Percentiles rank a stretch among this genome's conserved stretches.
These are phyloP conservation scores for Goffeauzyma gilvescens DNA, from an alignment of 768 basidiomycete species.

Conservation along the genomic window DNA sequence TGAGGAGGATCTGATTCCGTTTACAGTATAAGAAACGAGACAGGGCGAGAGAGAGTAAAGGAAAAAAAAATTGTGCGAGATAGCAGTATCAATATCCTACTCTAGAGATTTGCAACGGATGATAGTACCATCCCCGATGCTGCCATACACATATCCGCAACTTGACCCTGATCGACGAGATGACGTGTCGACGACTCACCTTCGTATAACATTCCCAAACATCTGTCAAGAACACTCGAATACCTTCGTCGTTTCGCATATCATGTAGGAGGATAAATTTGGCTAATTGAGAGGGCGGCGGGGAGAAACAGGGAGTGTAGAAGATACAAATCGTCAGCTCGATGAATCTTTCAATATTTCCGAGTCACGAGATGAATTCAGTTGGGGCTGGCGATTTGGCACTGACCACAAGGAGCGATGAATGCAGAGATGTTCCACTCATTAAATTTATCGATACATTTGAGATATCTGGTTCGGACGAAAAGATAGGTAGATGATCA, in stretches of 20 bases:
- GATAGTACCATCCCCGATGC: background rate
- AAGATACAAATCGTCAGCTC: too few species aligned
- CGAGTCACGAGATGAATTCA: background rate
- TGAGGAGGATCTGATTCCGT: conserved; percentile 52
- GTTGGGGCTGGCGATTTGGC: background rate
- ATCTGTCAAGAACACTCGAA: conserved; percentile 75
- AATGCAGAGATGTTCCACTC: conserved; percentile 98
- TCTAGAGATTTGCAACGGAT: background rate
- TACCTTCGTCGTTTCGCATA: conserved; percentile 90
- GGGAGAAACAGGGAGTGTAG: too few species aligned
- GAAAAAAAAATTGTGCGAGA: background rate
- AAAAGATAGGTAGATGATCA: background rate
- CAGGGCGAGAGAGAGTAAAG: background rate
- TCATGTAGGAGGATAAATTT: conserved; percentile 92
- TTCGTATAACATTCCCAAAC: conserved; percentile 97
- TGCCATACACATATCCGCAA: background rate
- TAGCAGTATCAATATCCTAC: background rate
- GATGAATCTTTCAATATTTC: too few species aligned
- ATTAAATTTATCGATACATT: conserved; percentile 89
- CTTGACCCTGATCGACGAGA: background rate
- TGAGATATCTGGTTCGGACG: conserved; percentile 55
- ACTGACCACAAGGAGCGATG: conserved; percentile 80
- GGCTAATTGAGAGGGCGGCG: too few species aligned
- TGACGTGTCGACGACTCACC: conserved; percentile 37
- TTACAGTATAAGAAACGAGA: background rate